These are phyloP conservation scores for Phytophthora multivora DNA, from an alignment of 352 stramenopile species.

Conservation along the genomic window DNA sequence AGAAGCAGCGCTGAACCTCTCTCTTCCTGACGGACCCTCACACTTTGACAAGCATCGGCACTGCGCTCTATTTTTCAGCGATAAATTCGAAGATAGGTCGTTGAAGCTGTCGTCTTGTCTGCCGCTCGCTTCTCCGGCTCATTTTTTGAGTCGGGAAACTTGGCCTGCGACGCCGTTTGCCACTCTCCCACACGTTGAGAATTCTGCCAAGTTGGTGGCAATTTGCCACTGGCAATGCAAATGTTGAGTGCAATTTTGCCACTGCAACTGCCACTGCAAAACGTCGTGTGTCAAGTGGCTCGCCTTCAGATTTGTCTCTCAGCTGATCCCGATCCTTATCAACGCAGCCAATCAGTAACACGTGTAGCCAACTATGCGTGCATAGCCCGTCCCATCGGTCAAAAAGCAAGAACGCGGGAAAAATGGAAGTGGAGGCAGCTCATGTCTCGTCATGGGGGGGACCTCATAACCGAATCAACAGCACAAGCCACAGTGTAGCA, in stretches of 20 bases:
- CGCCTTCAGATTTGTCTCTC: too few relatives aligned
- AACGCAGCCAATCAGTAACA: neutral
- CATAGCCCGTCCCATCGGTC: slow-evolving; percentile 2
- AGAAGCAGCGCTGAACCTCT: slow-evolving; percentile 1
- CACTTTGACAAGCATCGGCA: neutral
- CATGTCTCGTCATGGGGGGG: slow-evolving; percentile 25
- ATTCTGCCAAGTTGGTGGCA: too few relatives aligned
- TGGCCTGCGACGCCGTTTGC: neutral
- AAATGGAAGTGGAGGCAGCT: slow-evolving; percentile 20
- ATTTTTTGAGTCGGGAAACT: slow-evolving; percentile 8
- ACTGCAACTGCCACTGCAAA: too few relatives aligned
- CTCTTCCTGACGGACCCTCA: slow-evolving; percentile 8
- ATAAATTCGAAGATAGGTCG: slow-evolving; percentile 33
- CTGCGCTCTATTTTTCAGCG: slow-evolving; percentile 23
- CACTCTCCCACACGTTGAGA: neutral
- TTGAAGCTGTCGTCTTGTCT: slow-evolving; percentile 12
- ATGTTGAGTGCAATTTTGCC: too few relatives aligned
- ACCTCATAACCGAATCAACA: slow-evolving; percentile 28
- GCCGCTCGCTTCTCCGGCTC: slow-evolving; percentile 13
- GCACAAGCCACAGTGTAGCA: neutral
- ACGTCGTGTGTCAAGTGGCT: too few relatives aligned
- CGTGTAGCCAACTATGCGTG: slow-evolving; percentile 15
- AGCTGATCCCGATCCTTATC: slow-evolving; percentile 1
- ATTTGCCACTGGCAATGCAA: too few relatives aligned
- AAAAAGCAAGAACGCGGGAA: slow-evolving; percentile 21